Evolutionary conservation across 169 alveolate genomes (phyloP).

Genomic region (Theileria parva): DNA sequence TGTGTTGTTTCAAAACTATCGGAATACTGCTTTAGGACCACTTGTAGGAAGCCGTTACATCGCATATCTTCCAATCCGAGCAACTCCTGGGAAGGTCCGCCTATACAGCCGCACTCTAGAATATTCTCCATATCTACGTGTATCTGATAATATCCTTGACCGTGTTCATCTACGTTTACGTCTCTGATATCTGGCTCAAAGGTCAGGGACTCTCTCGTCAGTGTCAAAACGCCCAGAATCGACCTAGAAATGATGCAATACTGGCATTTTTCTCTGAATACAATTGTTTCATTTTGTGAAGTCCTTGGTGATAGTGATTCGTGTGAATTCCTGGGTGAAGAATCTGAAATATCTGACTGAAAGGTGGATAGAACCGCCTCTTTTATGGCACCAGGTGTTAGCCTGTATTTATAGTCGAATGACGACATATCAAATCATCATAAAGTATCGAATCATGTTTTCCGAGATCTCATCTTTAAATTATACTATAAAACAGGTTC

Average conservation of each 20-base stretch:
- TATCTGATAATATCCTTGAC: constrained; percentile 73
- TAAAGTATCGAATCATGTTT: background rate
- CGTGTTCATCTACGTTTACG: constrained; percentile 70
- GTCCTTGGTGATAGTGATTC: background rate
- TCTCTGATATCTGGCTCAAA: constrained; percentile 81
- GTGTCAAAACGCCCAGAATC: constrained; percentile 69
- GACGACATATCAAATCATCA: constrained; percentile 12
- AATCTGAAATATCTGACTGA: constrained; percentile 14
- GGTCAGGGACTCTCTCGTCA: constrained; percentile 72
- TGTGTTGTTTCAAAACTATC: background rate
- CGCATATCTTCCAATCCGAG: constrained; percentile 54
- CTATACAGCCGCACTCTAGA: constrained; percentile 74
- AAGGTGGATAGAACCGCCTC: constrained; percentile 33
- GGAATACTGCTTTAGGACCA: constrained; percentile 22
- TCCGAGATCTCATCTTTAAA: background rate
- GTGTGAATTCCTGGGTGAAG: constrained; percentile 16
- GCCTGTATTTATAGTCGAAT: constrained; percentile 20
- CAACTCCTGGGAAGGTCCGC: constrained; percentile 63
- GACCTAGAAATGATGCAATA: constrained; percentile 70
- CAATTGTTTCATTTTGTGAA: constrained; percentile 54
- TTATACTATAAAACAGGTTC: background rate
- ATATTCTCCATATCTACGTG: constrained; percentile 71
- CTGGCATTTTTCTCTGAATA: constrained; percentile 74
- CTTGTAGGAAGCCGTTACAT: constrained; percentile 65
- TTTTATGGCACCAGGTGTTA: constrained; percentile 34